phyloP scores from a whole-genome alignment of 768 basidiomycete genomes.

The Serendipita sp. region DNA sequence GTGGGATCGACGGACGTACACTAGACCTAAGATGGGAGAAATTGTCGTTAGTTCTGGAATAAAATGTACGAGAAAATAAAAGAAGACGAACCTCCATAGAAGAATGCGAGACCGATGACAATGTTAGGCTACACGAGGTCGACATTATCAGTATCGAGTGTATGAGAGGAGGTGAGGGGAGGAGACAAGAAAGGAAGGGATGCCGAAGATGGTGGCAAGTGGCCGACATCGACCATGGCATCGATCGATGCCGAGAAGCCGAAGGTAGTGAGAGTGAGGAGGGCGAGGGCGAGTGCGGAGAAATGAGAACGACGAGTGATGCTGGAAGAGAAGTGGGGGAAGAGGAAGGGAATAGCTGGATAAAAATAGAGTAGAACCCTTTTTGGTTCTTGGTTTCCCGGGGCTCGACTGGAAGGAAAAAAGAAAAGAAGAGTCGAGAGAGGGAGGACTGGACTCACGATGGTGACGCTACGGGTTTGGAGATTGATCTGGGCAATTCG shows the following conservation, averaged over 20 bases:
- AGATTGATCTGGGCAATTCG: not conserved
- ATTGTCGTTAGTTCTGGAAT: too few species aligned
- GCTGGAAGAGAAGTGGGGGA: too few species aligned
- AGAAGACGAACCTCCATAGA: not conserved
- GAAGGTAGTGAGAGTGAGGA: not conserved
- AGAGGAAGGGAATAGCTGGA: too few species aligned
- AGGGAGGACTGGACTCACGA: not conserved
- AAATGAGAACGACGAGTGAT: too few species aligned
- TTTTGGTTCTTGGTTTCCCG: too few species aligned
- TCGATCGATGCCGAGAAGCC: not conserved
- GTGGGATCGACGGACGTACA: too few species aligned
- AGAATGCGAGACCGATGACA: conserved; percentile 2
- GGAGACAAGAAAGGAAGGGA: not conserved
- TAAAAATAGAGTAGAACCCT: not conserved
- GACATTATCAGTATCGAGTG: too few species aligned
- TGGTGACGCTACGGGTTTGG: not conserved
- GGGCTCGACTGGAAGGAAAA: not conserved
- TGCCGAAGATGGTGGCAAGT: too few species aligned
- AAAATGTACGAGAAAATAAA: too few species aligned
- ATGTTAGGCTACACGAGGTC: conserved; percentile 1
- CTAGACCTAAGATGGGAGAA: too few species aligned
- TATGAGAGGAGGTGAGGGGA: not conserved
- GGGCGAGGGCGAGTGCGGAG: not conserved
- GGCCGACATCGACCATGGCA: not conserved
- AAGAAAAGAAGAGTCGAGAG: not conserved